These are phyloP conservation scores for Amanita inopinata DNA, from an alignment of 768 basidiomycete genomes.

Conservation along the genomic window DNA sequence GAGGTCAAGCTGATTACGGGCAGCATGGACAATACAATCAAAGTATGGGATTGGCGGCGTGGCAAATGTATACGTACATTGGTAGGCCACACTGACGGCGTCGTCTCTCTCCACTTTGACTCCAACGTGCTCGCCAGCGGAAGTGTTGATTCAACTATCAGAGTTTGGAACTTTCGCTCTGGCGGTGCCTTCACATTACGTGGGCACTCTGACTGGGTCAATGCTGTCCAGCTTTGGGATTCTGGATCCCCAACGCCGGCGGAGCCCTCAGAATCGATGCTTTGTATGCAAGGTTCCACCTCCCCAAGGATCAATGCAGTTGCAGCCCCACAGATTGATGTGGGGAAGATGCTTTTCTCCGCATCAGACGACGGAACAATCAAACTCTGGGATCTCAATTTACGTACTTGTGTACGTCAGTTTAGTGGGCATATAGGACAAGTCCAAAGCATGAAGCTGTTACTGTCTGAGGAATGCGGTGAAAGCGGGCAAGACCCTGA, in stretches of 20 bases:
- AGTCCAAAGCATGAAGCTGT: slow-evolving; percentile 82
- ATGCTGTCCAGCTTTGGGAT: slow-evolving; percentile 91
- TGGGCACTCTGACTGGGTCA: slow-evolving; percentile 95
- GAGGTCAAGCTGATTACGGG: slow-evolving; percentile 92
- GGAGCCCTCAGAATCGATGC: slow-evolving; percentile 21
- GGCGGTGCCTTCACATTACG: slow-evolving; percentile 88
- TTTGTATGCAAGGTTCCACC: too few species aligned
- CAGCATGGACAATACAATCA: slow-evolving; percentile 91
- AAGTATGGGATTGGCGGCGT: slow-evolving; percentile 93
- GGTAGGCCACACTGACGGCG: slow-evolving; percentile 84
- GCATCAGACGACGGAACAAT: slow-evolving; percentile 93
- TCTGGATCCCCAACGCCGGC: slow-evolving; percentile 27
- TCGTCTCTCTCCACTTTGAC: slow-evolving; percentile 88
- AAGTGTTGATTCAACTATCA: slow-evolving; percentile 89
- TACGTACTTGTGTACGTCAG: slow-evolving; percentile 69
- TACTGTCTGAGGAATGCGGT: slow-evolving; percentile 53
- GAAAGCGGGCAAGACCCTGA: slow-evolving; percentile 18
- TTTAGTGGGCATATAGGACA: slow-evolving; percentile 90
- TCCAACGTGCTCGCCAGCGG: slow-evolving; percentile 88
- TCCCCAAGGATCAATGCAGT: too few species aligned
- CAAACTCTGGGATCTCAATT: slow-evolving; percentile 86
- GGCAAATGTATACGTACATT: slow-evolving; percentile 83
- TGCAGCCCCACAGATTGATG: slow-evolving; percentile 46
- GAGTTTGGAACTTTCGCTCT: slow-evolving; percentile 88
- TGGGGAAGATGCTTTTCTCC: slow-evolving; percentile 94